Conservation (phyloP, 2,329 filamentous ascomycete genomes). For the Nothophoma quercina region DNA sequence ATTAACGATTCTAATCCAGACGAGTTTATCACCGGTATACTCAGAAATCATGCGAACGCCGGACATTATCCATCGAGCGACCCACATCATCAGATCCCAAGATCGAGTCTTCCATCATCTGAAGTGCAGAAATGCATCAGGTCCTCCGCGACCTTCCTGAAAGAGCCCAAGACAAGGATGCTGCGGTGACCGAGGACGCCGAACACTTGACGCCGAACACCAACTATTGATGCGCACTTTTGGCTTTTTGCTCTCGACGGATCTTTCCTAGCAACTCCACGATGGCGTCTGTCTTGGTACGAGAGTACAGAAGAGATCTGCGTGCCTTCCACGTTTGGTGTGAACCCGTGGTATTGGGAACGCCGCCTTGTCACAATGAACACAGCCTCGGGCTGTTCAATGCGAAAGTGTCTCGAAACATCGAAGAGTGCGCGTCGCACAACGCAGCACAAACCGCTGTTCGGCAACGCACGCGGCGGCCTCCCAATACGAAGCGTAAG, state of each 20-base stretch:
- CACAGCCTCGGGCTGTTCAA: slow-evolving; percentile 15
- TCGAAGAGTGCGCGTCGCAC: slow-evolving; percentile 23
- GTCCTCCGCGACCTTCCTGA: neutral
- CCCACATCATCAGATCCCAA: neutral
- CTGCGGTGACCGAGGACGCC: neutral
- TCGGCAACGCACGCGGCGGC: slow-evolving; percentile 19
- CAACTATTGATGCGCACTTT: neutral
- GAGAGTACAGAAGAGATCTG: slow-evolving; percentile 17
- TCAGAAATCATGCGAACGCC: neutral
- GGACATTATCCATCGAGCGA: neutral
- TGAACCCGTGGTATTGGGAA: slow-evolving; percentile 23
- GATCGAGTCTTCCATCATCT: neutral
- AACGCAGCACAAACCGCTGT: slow-evolving; percentile 28
- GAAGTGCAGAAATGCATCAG: neutral
- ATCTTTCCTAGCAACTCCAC: neutral
- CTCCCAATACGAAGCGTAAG: slow-evolving; percentile 7
- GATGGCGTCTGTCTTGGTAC: slow-evolving; percentile 9
- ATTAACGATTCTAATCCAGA: neutral
- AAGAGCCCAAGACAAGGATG: neutral
- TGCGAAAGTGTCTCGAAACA: slow-evolving; percentile 28
- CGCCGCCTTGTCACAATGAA: slow-evolving; percentile 18
- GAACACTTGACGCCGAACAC: neutral
- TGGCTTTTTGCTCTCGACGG: neutral
- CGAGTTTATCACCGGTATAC: neutral
- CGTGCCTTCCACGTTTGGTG: slow-evolving; percentile 22